A percentile compares a stretch with the other conserved stretches of the same genome.
Evolutionary conservation across 257 asterid genomes (phyloP).

Genomic region (Coffea canephora): DNA sequence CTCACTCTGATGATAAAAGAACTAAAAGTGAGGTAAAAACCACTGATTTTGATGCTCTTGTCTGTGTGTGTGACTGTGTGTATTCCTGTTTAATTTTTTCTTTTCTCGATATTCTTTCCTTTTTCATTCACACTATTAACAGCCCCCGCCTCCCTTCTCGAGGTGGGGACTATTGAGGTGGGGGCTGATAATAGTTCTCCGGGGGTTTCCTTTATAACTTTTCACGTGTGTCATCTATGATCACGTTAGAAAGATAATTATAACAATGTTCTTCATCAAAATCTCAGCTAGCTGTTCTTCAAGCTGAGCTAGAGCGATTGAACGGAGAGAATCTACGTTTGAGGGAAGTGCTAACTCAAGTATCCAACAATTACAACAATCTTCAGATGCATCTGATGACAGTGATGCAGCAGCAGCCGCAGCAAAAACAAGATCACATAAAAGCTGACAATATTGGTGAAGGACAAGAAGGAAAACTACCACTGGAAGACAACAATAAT

Average conservation of each 20-base stretch:
- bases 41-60: not conserved
- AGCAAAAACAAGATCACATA: slow-evolving; percentile 19
- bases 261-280: not conserved
- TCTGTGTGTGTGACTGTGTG: not conserved
- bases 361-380: slow-evolving; percentile 37
- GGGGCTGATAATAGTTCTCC: not conserved
- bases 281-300: slow-evolving; percentile 47
- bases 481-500: slow-evolving; percentile 5
- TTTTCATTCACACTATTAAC: not conserved
- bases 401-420: slow-evolving; percentile 48
- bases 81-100: not conserved
- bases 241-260: not conserved
- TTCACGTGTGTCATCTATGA: slow-evolving; percentile 3
- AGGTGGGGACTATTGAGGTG: not conserved
- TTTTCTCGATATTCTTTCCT: not conserved
- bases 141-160: not conserved
- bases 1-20: slow-evolving; percentile 46
- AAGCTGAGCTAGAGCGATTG: slow-evolving; percentile 60
- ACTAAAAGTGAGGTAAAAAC: slow-evolving; percentile 53
- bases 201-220: not conserved
- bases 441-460: slow-evolving; percentile 23
- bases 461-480: slow-evolving; percentile 24
- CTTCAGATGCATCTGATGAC: slow-evolving; percentile 58
- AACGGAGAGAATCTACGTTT: slow-evolving; percentile 51
- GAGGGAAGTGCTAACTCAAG: slow-evolving; percentile 49